Evolutionary conservation across 2,329 filamentous ascomycete genomes (phyloP).

Genomic region (Diaporthe sp.): DNA sequence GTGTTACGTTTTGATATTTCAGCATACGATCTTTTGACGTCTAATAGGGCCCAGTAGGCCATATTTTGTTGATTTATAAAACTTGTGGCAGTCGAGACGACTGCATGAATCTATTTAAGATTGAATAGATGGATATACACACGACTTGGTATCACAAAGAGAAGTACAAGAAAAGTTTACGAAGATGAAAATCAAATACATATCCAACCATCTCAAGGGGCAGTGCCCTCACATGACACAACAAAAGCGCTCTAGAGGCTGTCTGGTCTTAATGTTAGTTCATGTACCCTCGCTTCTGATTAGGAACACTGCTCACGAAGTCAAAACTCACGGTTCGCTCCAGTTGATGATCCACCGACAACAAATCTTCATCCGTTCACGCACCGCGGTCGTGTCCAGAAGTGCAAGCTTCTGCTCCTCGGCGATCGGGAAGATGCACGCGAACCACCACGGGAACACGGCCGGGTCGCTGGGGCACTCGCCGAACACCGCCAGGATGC

Average conservation of each 20-base stretch:
- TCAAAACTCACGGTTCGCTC: slow-evolving; percentile 58
- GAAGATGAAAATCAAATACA: neutral
- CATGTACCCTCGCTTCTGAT: slow-evolving; percentile 49
- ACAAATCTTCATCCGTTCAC: slow-evolving; percentile 86
- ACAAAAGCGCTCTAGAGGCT: slow-evolving; percentile 26
- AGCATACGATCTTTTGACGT: neutral
- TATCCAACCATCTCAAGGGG: neutral
- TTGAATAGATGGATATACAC: slow-evolving; percentile 7
- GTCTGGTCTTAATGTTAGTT: slow-evolving; percentile 69
- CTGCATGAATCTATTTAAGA: neutral
- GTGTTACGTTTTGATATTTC: neutral
- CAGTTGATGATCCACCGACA: slow-evolving; percentile 83
- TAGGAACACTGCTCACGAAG: neutral
- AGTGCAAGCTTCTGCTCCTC: slow-evolving; percentile 86
- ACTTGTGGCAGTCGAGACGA: neutral
- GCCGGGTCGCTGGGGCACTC: slow-evolving; percentile 82
- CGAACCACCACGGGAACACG: slow-evolving; percentile 91
- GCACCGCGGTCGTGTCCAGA: slow-evolving; percentile 79
- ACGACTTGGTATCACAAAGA: slow-evolving; percentile 28
- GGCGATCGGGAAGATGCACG: slow-evolving; percentile 81
- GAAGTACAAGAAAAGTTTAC: slow-evolving; percentile 7
- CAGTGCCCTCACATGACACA: slow-evolving; percentile 20
- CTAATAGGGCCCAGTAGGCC: neutral
- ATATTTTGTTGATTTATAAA: neutral
- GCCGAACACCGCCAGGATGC: slow-evolving; percentile 81